Percentiles rank a stretch among this genome's conserved stretches.
phyloP scores from a whole-genome alignment of 108 stramenopile genomes.

The Cyclotella atomus region DNA sequence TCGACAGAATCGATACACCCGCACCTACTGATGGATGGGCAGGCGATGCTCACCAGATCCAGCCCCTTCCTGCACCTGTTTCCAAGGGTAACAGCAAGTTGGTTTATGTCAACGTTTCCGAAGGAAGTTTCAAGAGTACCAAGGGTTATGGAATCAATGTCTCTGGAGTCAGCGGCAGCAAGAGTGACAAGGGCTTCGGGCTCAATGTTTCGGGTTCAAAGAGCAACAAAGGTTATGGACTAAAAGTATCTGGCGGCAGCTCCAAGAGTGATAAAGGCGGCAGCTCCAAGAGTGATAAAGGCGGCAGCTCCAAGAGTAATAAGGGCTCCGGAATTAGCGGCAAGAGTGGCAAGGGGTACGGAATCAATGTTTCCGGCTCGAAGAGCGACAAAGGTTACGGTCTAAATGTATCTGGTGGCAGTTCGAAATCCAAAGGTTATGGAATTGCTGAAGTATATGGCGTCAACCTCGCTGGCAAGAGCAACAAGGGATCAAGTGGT shows the following conservation, averaged over 20 bases:
- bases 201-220: neutral
- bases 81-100: neutral
- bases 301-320: neutral
- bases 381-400: no score
- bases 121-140: no score
- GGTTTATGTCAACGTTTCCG: neutral
- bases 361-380: neutral
- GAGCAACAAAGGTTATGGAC: neutral
- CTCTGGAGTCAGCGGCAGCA: neutral
- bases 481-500: no score
- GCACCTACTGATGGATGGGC: neutral
- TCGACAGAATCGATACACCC: neutral
- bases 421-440: no score
- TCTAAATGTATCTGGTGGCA: no score
- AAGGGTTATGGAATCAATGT: constrained; percentile 1
- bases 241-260: neutral
- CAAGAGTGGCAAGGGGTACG: neutral
- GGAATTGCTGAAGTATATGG: no score
- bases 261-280: neutral
- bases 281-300: neutral
- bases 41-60: no score
- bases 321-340: neutral
- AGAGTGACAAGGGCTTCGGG: neutral
- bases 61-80: neutral
- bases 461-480: neutral